Percentiles rank a stretch among this genome's conserved stretches.
Conservation (phyloP, 352 stramenopile species). For the Globisporangium nodosum region DNA sequence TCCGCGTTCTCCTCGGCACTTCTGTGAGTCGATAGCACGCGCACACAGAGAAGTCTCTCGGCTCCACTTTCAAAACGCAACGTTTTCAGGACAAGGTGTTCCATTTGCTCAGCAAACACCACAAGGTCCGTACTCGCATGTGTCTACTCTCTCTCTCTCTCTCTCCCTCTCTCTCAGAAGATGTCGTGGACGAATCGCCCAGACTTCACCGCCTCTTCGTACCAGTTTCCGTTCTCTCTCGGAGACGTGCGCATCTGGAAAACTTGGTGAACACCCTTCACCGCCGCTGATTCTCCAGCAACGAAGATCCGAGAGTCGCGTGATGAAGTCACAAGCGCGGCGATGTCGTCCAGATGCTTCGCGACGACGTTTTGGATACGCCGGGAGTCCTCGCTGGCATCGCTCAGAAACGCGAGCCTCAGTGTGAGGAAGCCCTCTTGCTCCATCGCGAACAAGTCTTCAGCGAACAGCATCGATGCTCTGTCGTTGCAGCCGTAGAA, state of each 20-base stretch:
- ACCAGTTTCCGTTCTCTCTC: conserved; percentile 5
- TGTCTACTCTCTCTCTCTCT: too few relatives aligned
- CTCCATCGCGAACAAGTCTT: conserved; percentile 30
- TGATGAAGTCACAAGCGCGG: background rate
- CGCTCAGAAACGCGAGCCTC: conserved; percentile 19
- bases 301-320: conserved; percentile 8
- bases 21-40: too few relatives aligned
- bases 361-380: conserved; percentile 24
- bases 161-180: background rate
- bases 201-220: conserved; percentile 3
- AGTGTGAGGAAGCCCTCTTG: conserved; percentile 22
- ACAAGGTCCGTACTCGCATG: background rate
- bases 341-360: conserved; percentile 13
- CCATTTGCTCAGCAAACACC: background rate
- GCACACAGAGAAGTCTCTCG: too few relatives aligned
- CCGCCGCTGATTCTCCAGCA: conserved; percentile 7
- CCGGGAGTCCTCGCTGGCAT: background rate
- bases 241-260: background rate
- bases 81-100: too few relatives aligned
- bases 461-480: conserved; percentile 25
- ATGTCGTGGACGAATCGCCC: conserved; percentile 5
- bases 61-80: too few relatives aligned
- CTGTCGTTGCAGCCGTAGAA: conserved; percentile 25
- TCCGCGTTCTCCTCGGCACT: too few relatives aligned
- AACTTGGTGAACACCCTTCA: conserved; percentile 4